Base-by-base conservation (phyloP, 139 green algal species). In the Protoeuglena noctilucae region DNA sequence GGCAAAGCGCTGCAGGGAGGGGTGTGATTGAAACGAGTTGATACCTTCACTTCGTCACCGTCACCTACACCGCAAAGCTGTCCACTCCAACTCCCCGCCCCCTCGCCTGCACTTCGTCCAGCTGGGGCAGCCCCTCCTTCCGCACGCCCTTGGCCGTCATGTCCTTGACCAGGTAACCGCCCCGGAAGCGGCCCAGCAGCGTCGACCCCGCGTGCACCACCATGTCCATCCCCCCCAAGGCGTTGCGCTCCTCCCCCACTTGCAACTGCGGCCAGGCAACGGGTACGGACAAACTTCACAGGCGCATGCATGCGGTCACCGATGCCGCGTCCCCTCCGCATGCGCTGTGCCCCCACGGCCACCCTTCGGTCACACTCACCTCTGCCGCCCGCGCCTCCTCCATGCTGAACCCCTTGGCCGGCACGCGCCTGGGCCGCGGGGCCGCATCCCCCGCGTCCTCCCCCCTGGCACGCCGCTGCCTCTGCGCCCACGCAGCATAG, bases 211-310 rank as follows among this genome's bases (percentile, higher is more conserved):
- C n/a, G n/a, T n/a, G n/a, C n/a, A n/a, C n/a, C n/a, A n/a, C n/a
- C n/a, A n/a, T n/a, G n/a, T n/a, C n/a, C n/a, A n/a, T n/a, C n/a
- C n/a, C n/a, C n/a, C n/a, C 49, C 49, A 30, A 17, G 21, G 22
- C n/a, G 49, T 55, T 55, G 49, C 28, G n/a, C 6, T 55, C 29
- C 21, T 40, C 9, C 34, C 12, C 12, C 34, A 43, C 34, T 12
- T 43, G 49, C 5, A 55, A 24, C 49, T 55, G n/a, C 49, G 24
- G 29, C 49, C 21, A 43, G 34, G 9, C n/a, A 55, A 5, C 5
- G 28, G 21, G 49, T 16, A 16, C n/a, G 22, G 5, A 40, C 49
- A 14, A 41, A 23, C 21, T 40, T 30, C 21, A 55, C 5, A 4
- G 23, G 14, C 49, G 29, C 31, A 6, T 40, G 17, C 5, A 16